Evolutionary conservation across 2,329 filamentous ascomycete genomes (phyloP), one percentile per base, ranked within the genome.

Genomic region (Colletotrichum melonis): DNA sequence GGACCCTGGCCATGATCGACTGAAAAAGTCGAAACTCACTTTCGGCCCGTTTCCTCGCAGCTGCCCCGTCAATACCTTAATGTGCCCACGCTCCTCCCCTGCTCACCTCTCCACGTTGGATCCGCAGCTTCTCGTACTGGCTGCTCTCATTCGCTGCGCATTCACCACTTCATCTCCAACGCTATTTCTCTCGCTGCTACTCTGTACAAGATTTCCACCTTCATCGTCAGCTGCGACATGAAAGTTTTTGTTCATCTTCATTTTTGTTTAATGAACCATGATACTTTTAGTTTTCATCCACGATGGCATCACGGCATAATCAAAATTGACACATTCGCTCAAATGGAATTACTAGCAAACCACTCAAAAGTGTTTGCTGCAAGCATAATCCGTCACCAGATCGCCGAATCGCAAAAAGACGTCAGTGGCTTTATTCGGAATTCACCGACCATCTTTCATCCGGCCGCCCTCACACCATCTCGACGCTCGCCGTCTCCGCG

Each of bases 1-100:
- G 30, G 9, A 49, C 49, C 38, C 69, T 63, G 22, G 69, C 49
- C 54, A 16, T 57, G 54, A 49, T 59, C 59, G 54, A 42, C 58
- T 69, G 35, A 30, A 69, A 72, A 72, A 54, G 35, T 54, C 35
- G 38, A 69, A 72, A 59, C 52, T 54, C 46, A 58, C 69, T 63
- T 69, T 72, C 69, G 69, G 69, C 69, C 69, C 69, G 65, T 72
- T 69, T 72, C 24, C 65, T 52, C n/a, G 11, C 11, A n/a, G 30
- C 22, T 30, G 66, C 28, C 57, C 57, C 49, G 26, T 56, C 54
- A n/a, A 56, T 26, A 56, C 54, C 42, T 49, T 49, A 49, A 49
- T 49, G 42, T 35, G 19, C 32, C 46, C 32, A 22, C 26, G 32
- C 32, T 35, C 32, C 32, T 35, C 32, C 32, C 32, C 32, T 35